Evolutionary conservation across 208 protist genomes (phyloP), one percentile per base, ranked within the genome.

Genomic region (Trypanosoma brucei): DNA sequence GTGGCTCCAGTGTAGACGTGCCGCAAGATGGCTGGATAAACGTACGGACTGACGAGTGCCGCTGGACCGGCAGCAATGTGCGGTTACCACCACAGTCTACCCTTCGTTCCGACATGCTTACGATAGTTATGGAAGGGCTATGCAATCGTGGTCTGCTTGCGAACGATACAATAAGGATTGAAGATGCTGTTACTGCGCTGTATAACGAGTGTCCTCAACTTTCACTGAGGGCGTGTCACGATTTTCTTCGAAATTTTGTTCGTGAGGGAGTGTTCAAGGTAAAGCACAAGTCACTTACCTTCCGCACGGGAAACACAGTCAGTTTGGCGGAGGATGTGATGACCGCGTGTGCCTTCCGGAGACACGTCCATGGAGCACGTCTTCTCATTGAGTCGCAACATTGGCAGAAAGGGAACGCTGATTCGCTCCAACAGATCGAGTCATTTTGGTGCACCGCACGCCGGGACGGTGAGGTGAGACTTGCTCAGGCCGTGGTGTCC

Each of bases 71-170:
- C 13, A 89, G 91, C 64, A 70, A 88, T 67, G 75, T 84, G 4
- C 86, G 86, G 36, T 93, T 95, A 59, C 64, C 55, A 13, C 56
- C 53, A 14, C 33, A 63, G 52, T 48, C 33, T 49, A 35, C 61
- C 4, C 40, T 35, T 36, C 13, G 14, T 42, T 72, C 73, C 22
- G 83, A 88, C 55, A 61, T 74, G 31, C 75, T 92, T 4, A 70
- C 73, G 2, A 64, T 88, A 5, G 76, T 93, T 46, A 54, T 93
- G 2, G 84, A 95, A 40, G 86, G 89, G 7, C 70, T 95, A n/a
- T 86, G 84, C 58, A 95, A 95, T 61, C 83, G 86, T 37, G 89
- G 89, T 2, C 78, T 93, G 52, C 76, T 92, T 50, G 74, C 91
- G 11, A 91, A 91, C 60, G 85, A 84, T 64, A 56, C 58, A 8